Evolutionary conservation across 257 asterid species (phyloP), one percentile per base, ranked within the genome.

Genomic region (Solanum etuberosum): DNA sequence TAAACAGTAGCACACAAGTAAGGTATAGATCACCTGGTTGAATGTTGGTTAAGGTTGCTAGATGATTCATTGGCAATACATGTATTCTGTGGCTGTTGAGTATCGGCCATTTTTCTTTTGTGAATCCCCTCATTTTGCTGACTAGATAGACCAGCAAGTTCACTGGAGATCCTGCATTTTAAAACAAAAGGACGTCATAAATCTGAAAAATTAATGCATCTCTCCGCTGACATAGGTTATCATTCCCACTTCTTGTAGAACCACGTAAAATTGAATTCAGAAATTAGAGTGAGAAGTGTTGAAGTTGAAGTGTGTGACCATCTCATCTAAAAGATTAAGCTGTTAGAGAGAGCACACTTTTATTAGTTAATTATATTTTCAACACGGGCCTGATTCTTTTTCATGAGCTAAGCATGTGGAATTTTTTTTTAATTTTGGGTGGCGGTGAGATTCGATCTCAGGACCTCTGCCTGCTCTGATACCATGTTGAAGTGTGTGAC

Each of bases 141-240:
- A 88, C 90, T 90, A 46, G 94, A 83, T 76, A 94, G 91, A 86
- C 91, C 88, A 7, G 93, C 90, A 51, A 92, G 90, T 77, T 94
- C 98, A 84, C 93, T 90, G 9, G 96, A 92, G 81, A 95, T 93
- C 94, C 98, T 95, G 92, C 90, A 88, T 38, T 88, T 87, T 23
- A 57, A 84, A 83, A 65, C 68, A 0, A 65, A 84, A 84, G 38
- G 9, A 43, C 59, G 54, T 72, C 84, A 78, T 43, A 78, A 27
- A 43, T 23, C 65, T 78, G 63, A 35, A 74, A 74, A 37, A 23
- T 3, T 74, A 38, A 42, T 42, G 61, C 4, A 40, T 25, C 61
- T 38, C 34, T 77, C 34, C 4, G 14, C 23, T 76, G 32, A 43
- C 14, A 14, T 40, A 40, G 5, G 59, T 76, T 76, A 40, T 76